Evolutionary conservation across 345 rosid species (phyloP).

Genomic region (Linum usitatissimum): DNA sequence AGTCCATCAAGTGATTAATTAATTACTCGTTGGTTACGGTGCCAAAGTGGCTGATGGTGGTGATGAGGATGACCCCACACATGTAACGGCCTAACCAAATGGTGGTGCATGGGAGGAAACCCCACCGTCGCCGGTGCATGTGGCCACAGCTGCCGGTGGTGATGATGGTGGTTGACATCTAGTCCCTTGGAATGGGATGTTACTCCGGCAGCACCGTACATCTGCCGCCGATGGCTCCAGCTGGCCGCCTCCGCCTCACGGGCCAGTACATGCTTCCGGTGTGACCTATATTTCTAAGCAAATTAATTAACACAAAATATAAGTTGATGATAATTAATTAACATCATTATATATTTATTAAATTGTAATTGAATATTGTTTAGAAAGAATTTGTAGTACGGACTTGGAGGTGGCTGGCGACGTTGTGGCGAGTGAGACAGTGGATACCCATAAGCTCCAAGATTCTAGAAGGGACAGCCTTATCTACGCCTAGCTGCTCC

Average conservation of each 20-base stretch:
- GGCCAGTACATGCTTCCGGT: conserved; percentile 68
- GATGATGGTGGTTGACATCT: conserved; percentile 6
- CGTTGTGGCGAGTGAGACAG: conserved; percentile 90
- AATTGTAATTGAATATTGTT: too few relatives aligned
- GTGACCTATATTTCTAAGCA: conserved; percentile 79
- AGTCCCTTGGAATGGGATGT: conserved; percentile 31
- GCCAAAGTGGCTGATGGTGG: conserved; percentile 46
- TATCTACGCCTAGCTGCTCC: conserved; percentile 88
- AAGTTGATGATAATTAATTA: background rate
- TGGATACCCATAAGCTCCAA: conserved; percentile 83
- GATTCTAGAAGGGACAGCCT: conserved; percentile 94
- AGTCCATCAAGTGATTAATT: background rate
- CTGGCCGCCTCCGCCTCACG: conserved; percentile 79
- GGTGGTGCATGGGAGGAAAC: conserved; percentile 52
- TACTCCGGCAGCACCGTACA: conserved; percentile 34
- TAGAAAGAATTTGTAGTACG: background rate
- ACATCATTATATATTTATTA: too few relatives aligned
- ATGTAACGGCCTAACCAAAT: conserved; percentile 59
- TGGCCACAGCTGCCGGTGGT: conserved; percentile 22
- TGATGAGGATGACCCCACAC: conserved; percentile 77
- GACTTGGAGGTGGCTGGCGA: conserved; percentile 98
- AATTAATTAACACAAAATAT: background rate
- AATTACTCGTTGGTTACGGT: conserved; percentile 18
- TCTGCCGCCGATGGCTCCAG: conserved; percentile 65
- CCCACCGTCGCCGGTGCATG: conserved; percentile 58